Conservation (phyloP, 441 rosid species). For the Rhodomyrtus psidioides region DNA sequence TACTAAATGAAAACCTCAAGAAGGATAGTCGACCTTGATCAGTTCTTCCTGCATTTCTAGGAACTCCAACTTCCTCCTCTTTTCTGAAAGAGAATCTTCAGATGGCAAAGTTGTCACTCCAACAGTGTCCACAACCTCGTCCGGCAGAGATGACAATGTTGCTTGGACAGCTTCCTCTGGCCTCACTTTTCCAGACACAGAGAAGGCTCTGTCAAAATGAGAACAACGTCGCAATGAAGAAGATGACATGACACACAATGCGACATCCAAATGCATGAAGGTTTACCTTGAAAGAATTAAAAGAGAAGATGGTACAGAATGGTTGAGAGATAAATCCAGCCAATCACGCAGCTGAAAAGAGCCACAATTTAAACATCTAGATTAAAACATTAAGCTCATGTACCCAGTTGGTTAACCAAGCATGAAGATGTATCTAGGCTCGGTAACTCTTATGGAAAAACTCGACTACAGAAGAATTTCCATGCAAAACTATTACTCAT, state of each 20-base stretch:
- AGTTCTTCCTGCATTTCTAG: conserved; percentile 77
- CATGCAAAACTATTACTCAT: neutral
- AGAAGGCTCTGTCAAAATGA: conserved; percentile 40
- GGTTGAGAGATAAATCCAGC: conserved; percentile 70
- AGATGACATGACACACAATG: conserved; percentile 1
- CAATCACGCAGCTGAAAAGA: conserved; percentile 50
- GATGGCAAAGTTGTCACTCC: conserved; percentile 62
- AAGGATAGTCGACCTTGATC: conserved; percentile 37
- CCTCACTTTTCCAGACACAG: conserved; percentile 60
- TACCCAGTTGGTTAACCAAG: neutral
- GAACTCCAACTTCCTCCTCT: conserved; percentile 65
- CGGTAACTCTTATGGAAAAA: neutral
- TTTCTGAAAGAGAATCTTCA: conserved; percentile 65
- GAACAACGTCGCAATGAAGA: neutral
- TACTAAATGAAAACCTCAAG: neutral
- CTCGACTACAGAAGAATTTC: neutral
- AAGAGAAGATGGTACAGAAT: conserved; percentile 63
- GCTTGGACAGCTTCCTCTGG: conserved; percentile 86
- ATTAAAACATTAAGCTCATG: neutral
- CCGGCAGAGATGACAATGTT: conserved; percentile 66
- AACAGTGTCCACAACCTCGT: conserved; percentile 70
- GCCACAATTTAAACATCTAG: conserved; percentile 3
- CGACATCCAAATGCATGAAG: neutral
- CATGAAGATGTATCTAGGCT: neutral
- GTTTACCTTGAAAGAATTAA: conserved; percentile 62